Evolutionary conservation across 768 basidiomycete genomes (phyloP).

Genomic region (Kwoniella mangroviensis): DNA sequence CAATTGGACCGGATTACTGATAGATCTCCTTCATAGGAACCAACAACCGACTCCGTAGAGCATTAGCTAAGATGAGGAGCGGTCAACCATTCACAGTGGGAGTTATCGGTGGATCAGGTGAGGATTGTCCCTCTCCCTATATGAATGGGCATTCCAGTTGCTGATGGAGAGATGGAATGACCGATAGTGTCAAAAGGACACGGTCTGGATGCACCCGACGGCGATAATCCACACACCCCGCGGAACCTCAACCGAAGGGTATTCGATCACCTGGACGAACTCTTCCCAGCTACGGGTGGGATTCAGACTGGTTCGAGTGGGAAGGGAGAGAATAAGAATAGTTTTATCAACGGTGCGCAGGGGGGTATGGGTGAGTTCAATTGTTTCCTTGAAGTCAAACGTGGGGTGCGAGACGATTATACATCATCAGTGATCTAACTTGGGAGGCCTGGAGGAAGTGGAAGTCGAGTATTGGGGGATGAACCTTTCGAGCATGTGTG

Average conservation of each 20-base stretch:
- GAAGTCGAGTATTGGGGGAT: neutral
- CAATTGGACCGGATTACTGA: neutral
- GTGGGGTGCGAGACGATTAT: too few relatives aligned
- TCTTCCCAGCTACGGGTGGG: conserved; percentile 35
- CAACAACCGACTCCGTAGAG: conserved; percentile 35
- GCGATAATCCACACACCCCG: conserved; percentile 25
- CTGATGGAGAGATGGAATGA: too few relatives aligned
- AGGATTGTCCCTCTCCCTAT: neutral
- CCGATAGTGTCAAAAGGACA: conserved; percentile 35
- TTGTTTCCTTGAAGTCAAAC: too few relatives aligned
- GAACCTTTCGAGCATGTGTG: too few relatives aligned
- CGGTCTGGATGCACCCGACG: conserved; percentile 19
- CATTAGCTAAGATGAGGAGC: conserved; percentile 30
- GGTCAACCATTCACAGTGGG: conserved; percentile 47
- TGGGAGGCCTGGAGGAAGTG: neutral
- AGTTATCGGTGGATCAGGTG: conserved; percentile 50
- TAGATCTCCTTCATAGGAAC: conserved; percentile 25
- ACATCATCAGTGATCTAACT: too few relatives aligned
- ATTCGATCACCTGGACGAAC: conserved; percentile 40
- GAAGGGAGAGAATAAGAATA: conserved; percentile 35
- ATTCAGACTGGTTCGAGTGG: conserved; percentile 20
- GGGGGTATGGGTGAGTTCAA: conserved; percentile 44
- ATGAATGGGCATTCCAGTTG: too few relatives aligned
- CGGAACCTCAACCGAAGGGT: conserved; percentile 38
- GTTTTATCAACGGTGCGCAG: conserved; percentile 52